Conservation (phyloP, 2,329 filamentous ascomycete genomes). For the Xylaria sp. region DNA sequence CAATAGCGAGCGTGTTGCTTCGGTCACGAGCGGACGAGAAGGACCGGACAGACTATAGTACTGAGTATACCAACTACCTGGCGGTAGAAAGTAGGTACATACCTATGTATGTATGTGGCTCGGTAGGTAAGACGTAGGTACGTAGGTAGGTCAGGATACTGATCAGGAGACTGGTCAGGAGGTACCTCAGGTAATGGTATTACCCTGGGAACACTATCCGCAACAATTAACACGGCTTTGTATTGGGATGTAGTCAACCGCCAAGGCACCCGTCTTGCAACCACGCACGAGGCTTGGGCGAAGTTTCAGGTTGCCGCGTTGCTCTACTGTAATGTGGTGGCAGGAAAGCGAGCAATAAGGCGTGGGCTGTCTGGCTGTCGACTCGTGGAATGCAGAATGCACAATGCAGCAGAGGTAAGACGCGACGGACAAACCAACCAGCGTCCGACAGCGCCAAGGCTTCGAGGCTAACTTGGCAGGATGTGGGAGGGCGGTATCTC, state of each 20-base stretch:
- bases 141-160: not conserved
- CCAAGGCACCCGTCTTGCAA: constrained; percentile 23
- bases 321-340: constrained; percentile 17
- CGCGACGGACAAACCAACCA: constrained; percentile 24
- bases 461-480: constrained; percentile 32
- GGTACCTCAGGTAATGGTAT: constrained; percentile 4
- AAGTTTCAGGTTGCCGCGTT: constrained; percentile 31
- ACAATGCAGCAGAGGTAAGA: constrained; percentile 23
- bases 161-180: constrained; percentile 1
- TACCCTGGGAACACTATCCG: not conserved
- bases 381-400: constrained; percentile 24
- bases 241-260: constrained; percentile 9
- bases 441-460: constrained; percentile 24
- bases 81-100: too few species aligned
- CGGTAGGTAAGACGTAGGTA: not conserved
- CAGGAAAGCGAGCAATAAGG: constrained; percentile 11
- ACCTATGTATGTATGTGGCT: not conserved
- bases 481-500: constrained; percentile 13
- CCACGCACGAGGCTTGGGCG: constrained; percentile 32
- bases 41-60: not conserved
- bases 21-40: not conserved
- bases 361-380: constrained; percentile 18
- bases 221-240: not conserved
- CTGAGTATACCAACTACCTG: too few species aligned
- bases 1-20: not conserved